Base-by-base conservation (phyloP, 1,284 basidiomycete genomes). In the Microbotryum silenes-acaulis region DNA sequence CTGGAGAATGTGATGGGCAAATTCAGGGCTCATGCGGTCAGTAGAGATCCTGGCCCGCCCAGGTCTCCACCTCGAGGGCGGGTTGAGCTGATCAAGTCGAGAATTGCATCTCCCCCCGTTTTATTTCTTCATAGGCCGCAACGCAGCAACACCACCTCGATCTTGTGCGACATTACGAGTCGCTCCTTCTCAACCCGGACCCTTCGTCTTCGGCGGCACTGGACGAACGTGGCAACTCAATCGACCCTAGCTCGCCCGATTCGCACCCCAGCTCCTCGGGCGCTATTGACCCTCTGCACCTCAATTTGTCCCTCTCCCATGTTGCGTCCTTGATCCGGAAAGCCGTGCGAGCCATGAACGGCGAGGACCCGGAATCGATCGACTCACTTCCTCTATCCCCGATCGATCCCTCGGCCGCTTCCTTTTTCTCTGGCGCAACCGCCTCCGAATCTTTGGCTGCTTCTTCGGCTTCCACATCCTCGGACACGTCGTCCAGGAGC, bases 1-100 rank as follows among this genome's bases (percentile, higher is more conserved):
- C 82, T 98, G 77, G 93, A 97, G 73, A 91, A 86, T 44, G 88
- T 98, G 74, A 97, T 98, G 94, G 79, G 84, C 62, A 97, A 97
- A 77, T 97, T 97, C 75, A 83, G 93, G 57, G 87, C 86, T 65
- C 88, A 97, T 72, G 85, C 91, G 21, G 92, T 96, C 74, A 73
- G 91, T 20, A 4, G 7, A n/a, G 0, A 6, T 12, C 52, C 14
- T 18, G 14, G 48, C 10, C 16, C 21, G 4, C 48, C 16, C 21
- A 4, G 8, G 20, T 10, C 48, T 14, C 37, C 16, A 42, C 37
- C 37, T 42, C 37, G 37, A 42, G 31, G 31, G 31, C 27, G 27
- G 5, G 48, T 21, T 16, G 20, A 20, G 6, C 48, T 21, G 21
- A 27, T 50, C 21, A 12, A 16, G 37, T 50, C 21, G 37, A 42